Percentiles rank a stretch among this genome's conserved stretches.
These are phyloP conservation scores for Russula virescens DNA, from an alignment of 768 basidiomycete species.

Conservation along the genomic window DNA sequence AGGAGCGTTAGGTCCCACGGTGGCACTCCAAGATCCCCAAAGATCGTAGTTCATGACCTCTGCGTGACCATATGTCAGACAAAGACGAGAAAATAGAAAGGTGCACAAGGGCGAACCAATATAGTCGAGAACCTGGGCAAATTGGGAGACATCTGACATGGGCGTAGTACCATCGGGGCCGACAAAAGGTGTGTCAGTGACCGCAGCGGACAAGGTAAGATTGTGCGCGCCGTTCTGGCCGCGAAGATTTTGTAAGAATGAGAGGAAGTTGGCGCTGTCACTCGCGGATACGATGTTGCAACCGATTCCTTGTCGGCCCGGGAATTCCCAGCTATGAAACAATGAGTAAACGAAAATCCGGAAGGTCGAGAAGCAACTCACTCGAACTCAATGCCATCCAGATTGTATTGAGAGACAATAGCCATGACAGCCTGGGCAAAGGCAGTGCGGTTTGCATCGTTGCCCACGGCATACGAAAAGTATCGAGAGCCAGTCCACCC, in stretches of 20 bases:
- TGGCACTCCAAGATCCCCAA: slow-evolving; percentile 40
- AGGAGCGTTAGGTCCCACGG: slow-evolving; percentile 84
- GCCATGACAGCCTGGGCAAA: slow-evolving; percentile 57
- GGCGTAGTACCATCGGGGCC: slow-evolving; percentile 47
- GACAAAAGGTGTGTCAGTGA: slow-evolving; percentile 43
- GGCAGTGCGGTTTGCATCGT: slow-evolving; percentile 48
- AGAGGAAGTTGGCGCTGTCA: slow-evolving; percentile 74
- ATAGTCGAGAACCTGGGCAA: slow-evolving; percentile 64
- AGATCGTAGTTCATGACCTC: slow-evolving; percentile 68
- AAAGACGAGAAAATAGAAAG: not conserved
- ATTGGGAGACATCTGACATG: slow-evolving; percentile 61
- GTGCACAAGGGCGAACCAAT: slow-evolving; percentile 31
- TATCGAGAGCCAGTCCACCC: slow-evolving; percentile 63
- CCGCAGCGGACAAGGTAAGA: slow-evolving; percentile 53
- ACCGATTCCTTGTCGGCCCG: slow-evolving; percentile 55
- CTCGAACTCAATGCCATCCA: slow-evolving; percentile 53
- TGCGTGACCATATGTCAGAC: not conserved
- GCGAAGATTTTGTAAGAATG: slow-evolving; percentile 68
- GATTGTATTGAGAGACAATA: slow-evolving; percentile 43
- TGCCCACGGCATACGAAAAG: slow-evolving; percentile 58
- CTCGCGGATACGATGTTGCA: slow-evolving; percentile 53
- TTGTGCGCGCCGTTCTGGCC: slow-evolving; percentile 45
- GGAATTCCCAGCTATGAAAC: slow-evolving; percentile 79
- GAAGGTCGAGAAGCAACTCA: slow-evolving; percentile 14
- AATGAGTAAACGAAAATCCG: not conserved